Evolutionary conservation across 1,284 basidiomycete species (phyloP).

Genomic region (Moniliella sp.): DNA sequence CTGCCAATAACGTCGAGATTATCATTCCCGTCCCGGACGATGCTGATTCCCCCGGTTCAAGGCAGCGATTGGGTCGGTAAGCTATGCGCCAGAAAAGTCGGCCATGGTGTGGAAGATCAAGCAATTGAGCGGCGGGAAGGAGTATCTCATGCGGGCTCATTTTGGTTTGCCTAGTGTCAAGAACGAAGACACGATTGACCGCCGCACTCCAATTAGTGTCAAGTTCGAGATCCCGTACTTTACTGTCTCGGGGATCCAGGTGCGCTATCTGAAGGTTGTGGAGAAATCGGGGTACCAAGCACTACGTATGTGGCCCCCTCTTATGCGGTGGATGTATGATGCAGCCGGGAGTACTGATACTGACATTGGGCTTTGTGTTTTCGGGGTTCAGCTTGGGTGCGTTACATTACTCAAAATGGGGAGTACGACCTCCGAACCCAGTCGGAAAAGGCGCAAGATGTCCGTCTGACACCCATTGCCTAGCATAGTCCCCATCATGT

Average conservation of each 20-base stretch:
- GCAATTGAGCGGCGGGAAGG: constrained; percentile 29
- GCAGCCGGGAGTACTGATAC: too few relatives aligned
- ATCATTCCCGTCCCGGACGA: constrained; percentile 95
- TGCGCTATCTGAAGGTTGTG: constrained; percentile 85
- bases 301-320: constrained; percentile 37
- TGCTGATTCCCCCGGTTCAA: constrained; percentile 93
- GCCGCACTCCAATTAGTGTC: constrained; percentile 78
- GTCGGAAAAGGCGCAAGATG: too few relatives aligned
- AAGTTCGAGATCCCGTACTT: constrained; percentile 97
- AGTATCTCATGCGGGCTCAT: constrained; percentile 32
- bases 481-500: too few relatives aligned
- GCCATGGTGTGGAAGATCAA: constrained; percentile 35
- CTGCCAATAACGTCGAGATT: constrained; percentile 94
- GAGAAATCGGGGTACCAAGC: constrained; percentile 81
- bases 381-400: constrained; percentile 14
- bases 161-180: constrained; percentile 32
- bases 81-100: constrained; percentile 30
- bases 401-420: constrained; percentile 79
- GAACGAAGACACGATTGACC: constrained; percentile 44
- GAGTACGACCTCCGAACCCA: constrained; percentile 56
- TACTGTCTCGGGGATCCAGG: constrained; percentile 77
- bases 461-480: too few relatives aligned
- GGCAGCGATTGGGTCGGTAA: constrained; percentile 27
- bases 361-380: neutral
- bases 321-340: neutral